Conservation (phyloP, 306 rosid genomes). For the Acmispon strigosus region DNA sequence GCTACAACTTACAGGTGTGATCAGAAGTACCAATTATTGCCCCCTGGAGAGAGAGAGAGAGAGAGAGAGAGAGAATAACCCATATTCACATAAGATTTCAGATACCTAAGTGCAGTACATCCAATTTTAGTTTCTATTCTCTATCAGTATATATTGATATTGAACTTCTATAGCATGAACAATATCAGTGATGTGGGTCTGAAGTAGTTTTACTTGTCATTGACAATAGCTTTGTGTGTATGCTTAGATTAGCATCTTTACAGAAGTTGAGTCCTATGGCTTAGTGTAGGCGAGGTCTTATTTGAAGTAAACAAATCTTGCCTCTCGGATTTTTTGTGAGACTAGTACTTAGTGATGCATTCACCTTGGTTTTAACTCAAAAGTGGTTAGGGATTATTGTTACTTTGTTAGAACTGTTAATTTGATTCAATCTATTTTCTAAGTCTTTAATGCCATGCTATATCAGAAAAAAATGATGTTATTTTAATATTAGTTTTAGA, state of each 20-base stretch:
- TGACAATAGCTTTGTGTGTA: neutral
- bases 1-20: constrained; percentile 94
- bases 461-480: neutral
- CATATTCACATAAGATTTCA: neutral
- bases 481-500: neutral
- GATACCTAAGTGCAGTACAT: neutral
- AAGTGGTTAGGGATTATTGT: neutral
- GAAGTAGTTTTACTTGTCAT: neutral
- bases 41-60: neutral
- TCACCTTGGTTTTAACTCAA: neutral
- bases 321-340: neutral
- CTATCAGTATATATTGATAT: neutral
- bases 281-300: neutral
- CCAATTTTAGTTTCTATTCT: neutral
- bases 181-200: neutral
- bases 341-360: neutral
- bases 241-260: neutral
- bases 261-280: neutral
- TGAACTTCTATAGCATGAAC: neutral
- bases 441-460: neutral
- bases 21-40: neutral
- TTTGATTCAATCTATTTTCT: neutral
- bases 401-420: neutral
- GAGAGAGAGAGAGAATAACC: neutral
- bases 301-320: neutral